A percentile compares a stretch with the other conserved stretches of the same genome.
phyloP scores from a whole-genome alignment of 495 filamentous ascomycete genomes.

The Massariosphaeria phaeospora region DNA sequence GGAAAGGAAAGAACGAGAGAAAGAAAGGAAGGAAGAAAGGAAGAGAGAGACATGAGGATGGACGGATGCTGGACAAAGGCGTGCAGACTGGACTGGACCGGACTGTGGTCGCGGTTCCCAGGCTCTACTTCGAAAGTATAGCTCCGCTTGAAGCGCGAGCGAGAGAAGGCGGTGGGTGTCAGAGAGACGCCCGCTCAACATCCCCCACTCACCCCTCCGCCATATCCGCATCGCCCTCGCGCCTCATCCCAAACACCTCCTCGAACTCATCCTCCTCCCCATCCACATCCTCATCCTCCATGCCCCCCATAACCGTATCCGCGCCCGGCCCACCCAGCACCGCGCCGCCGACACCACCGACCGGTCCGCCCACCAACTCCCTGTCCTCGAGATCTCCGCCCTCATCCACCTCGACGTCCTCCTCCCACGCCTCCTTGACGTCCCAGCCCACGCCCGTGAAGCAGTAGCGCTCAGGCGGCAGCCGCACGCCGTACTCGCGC shows the following conservation, averaged over 20 bases:
- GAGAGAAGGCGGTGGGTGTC: no score
- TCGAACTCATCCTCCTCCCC: conserved; percentile 33
- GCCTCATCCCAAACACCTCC: conserved; percentile 30
- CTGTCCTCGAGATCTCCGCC: conserved; percentile 52
- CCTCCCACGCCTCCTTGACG: conserved; percentile 69
- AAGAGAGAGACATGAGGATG: no score
- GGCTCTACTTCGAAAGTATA: no score
- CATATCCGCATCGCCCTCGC: conserved; percentile 42
- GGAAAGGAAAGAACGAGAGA: no score
- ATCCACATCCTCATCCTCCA: conserved; percentile 33
- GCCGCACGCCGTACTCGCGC: conserved; percentile 68
- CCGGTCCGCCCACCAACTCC: conserved; percentile 8
- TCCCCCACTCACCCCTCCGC: conserved; percentile 41
- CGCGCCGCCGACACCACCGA: conserved; percentile 1
- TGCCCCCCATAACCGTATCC: conserved; percentile 19
- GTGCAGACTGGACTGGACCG: no score
- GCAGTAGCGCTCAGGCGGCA: conserved; percentile 90
- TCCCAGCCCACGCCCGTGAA: conserved; percentile 81
- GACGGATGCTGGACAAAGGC: no score
- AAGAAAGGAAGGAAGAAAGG: no score
- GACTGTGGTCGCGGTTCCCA: neutral
- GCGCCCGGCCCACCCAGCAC: conserved; percentile 4
- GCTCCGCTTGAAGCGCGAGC: no score
- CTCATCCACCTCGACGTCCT: conserved; percentile 49
- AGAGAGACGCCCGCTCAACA: no score